These are phyloP conservation scores for Arthroderma sp. DNA, from an alignment of 2,329 filamentous ascomycete genomes.

Conservation along the genomic window DNA sequence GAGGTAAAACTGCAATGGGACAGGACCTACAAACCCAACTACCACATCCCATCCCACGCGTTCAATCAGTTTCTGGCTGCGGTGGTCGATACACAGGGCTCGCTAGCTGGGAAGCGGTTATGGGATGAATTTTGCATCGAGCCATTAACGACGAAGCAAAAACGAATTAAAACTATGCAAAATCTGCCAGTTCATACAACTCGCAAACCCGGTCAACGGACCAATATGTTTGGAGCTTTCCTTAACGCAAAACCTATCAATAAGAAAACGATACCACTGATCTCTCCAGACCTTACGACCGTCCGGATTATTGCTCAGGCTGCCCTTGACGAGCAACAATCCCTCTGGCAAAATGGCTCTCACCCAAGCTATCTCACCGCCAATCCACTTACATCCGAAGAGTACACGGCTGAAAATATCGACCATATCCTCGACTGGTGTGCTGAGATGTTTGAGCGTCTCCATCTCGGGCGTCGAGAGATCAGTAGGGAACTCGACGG, in stretches of 20 bases:
- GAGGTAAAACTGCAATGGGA: slow-evolving; percentile 14
- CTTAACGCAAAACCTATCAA: slow-evolving; percentile 15
- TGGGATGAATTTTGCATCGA: slow-evolving; percentile 39
- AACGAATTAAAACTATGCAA: slow-evolving; percentile 11
- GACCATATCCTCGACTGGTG: slow-evolving; percentile 25
- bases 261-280: slow-evolving; percentile 20
- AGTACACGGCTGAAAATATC: slow-evolving; percentile 9
- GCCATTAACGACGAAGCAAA: slow-evolving; percentile 15
- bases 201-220: neutral
- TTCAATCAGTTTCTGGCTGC: slow-evolving; percentile 45
- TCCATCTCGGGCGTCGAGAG: slow-evolving; percentile 20
- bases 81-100: slow-evolving; percentile 41
- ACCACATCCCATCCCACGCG: slow-evolving; percentile 26
- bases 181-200: neutral
- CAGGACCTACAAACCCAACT: slow-evolving; percentile 13
- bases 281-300: slow-evolving; percentile 26
- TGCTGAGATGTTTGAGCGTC: slow-evolving; percentile 21
- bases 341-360: neutral
- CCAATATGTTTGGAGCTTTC: neutral
- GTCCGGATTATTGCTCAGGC: slow-evolving; percentile 28
- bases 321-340: slow-evolving; percentile 21
- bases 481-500: slow-evolving; percentile 27
- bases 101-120: slow-evolving; percentile 36
- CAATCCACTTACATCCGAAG: neutral
- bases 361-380: neutral